Percentiles rank a stretch among this genome's conserved stretches.
Evolutionary conservation across 306 rosid species (phyloP).

Genomic region (Aeschynomene evenia): DNA sequence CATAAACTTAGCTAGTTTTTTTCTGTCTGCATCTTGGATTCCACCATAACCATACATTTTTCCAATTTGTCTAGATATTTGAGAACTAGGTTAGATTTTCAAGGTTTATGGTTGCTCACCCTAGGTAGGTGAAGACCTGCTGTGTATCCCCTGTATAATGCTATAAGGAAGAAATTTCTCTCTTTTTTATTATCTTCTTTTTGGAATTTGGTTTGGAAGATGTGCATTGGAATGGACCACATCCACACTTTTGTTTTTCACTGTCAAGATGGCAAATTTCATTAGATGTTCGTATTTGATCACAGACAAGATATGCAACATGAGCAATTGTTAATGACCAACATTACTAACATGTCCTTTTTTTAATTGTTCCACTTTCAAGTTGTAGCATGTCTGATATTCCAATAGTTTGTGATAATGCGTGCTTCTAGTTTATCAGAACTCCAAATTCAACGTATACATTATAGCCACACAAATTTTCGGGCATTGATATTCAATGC

Average conservation of each 20-base stretch:
- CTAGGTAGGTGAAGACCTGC: constrained; percentile 22
- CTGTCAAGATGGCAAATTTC: constrained; percentile 15
- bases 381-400: not conserved
- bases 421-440: not conserved
- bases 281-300: constrained; percentile 27
- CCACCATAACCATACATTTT: constrained; percentile 3
- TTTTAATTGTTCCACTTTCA: not conserved
- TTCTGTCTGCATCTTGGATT: constrained; percentile 17
- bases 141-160: constrained; percentile 32
- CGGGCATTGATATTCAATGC: too few species aligned
- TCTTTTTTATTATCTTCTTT: not conserved
- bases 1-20: constrained; percentile 32
- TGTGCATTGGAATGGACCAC: constrained; percentile 35
- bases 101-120: constrained; percentile 20
- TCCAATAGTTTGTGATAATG: not conserved
- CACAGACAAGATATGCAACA: constrained; percentile 2
- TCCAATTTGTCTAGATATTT: constrained; percentile 24
- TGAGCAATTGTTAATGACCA: not conserved
- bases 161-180: constrained; percentile 16
- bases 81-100: constrained; percentile 19
- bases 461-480: not conserved
- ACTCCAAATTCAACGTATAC: not conserved
- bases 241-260: constrained; percentile 4
- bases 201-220: constrained; percentile 24
- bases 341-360: not conserved